Conservation (phyloP, 2,329 filamentous ascomycete species). For the Neonectria punicea region DNA sequence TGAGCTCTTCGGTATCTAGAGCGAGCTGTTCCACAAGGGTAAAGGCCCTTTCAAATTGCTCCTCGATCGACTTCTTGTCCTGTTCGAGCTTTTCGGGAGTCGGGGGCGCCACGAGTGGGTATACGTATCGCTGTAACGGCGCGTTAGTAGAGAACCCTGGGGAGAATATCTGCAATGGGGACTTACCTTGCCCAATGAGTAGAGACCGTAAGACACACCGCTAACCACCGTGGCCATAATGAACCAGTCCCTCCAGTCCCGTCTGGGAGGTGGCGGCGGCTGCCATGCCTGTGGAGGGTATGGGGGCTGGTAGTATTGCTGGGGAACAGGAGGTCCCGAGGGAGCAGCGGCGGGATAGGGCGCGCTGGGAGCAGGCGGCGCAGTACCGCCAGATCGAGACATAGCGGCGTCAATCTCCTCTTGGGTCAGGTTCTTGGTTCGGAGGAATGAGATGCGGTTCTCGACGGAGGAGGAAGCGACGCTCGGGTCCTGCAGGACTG, state of each 20-base stretch:
- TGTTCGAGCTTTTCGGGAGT: conserved; percentile 93
- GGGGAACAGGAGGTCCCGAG: conserved; percentile 55
- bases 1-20: conserved; percentile 88
- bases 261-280: conserved; percentile 71
- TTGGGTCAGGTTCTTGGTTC: conserved; percentile 96
- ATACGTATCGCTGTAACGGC: conserved; percentile 79
- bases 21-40: conserved; percentile 89
- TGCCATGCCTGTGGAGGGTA: conserved; percentile 68
- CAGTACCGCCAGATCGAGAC: conserved; percentile 74
- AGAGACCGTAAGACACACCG: conserved; percentile 89
- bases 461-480: conserved; percentile 91
- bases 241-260: conserved; percentile 99
- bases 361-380: conserved; percentile 53
- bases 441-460: conserved; percentile 90
- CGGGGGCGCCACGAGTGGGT: conserved; percentile 89
- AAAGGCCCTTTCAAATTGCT: conserved; percentile 93
- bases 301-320: conserved; percentile 58
- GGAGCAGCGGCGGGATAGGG: conserved; percentile 58
- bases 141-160: conserved; percentile 37
- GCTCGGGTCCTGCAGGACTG: conserved; percentile 93
- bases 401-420: conserved; percentile 92
- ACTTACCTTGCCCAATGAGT: conserved; percentile 83
- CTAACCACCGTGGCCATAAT: conserved; percentile 98
- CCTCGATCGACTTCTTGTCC: conserved; percentile 92
- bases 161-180: background rate